phyloP scores from a whole-genome alignment of 73 alveolate species.

The Effrenium voratum region DNA sequence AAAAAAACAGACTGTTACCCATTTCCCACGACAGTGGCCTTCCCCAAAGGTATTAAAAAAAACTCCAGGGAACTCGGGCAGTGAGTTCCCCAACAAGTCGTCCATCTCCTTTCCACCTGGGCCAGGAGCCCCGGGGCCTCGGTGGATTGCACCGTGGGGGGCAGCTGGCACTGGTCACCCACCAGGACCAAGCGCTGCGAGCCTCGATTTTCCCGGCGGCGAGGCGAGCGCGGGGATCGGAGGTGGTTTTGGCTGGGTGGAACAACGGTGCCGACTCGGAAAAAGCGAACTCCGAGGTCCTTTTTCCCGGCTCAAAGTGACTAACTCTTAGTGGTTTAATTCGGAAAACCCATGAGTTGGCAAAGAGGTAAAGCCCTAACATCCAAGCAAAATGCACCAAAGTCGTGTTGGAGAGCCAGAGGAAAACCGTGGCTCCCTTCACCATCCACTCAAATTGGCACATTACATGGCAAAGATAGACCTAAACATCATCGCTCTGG shows the following conservation, averaged over 20 bases:
- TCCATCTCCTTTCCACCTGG: too few relatives aligned
- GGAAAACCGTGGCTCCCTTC: too few relatives aligned
- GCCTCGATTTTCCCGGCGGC: too few relatives aligned
- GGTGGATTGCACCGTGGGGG: constrained; percentile 98
- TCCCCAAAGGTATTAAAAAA: neutral
- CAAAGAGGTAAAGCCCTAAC: neutral
- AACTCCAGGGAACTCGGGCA: neutral
- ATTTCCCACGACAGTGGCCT: too few relatives aligned
- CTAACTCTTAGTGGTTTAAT: neutral
- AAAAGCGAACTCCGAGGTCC: neutral
- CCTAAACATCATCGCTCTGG: too few relatives aligned
- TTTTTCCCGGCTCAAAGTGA: neutral
- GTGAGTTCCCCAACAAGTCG: neutral
- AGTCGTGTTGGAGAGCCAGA: too few relatives aligned
- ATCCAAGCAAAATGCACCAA: neutral
- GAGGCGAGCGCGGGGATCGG: too few relatives aligned
- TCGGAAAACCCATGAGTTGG: neutral
- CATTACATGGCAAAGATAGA: too few relatives aligned
- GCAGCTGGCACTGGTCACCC: constrained; percentile 99
- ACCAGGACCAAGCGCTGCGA: constrained; percentile 97
- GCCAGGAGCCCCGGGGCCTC: constrained; percentile 94
- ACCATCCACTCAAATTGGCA: too few relatives aligned
- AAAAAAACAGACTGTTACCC: too few relatives aligned
- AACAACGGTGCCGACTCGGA: too few relatives aligned
- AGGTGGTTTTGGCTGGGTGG: too few relatives aligned